Conservation (phyloP, 2,329 filamentous ascomycete genomes). For the Stenocarpella maydis region DNA sequence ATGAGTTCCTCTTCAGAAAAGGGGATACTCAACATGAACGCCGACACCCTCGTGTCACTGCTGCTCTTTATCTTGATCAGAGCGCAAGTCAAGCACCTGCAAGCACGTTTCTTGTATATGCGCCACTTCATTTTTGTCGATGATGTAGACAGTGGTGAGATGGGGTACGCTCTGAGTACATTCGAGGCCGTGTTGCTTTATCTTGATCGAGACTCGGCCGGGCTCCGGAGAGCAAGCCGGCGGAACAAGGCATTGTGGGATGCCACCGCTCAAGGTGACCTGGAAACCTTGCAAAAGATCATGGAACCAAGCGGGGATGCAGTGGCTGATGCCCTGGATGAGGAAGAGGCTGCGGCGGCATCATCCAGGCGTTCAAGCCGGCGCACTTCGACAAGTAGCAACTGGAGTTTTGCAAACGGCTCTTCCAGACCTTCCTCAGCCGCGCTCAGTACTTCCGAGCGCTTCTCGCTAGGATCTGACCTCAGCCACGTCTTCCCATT, state of each 20-base stretch:
- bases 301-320: constrained; percentile 74
- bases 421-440: constrained; percentile 48
- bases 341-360: constrained; percentile 47
- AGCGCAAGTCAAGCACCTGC: constrained; percentile 85
- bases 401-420: constrained; percentile 57
- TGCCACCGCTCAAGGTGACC: constrained; percentile 78
- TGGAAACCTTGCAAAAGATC: constrained; percentile 78
- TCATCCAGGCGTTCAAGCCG: constrained; percentile 51
- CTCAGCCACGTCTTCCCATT: constrained; percentile 93
- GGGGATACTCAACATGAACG: constrained; percentile 71
- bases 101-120: constrained; percentile 92
- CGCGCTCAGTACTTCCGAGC: constrained; percentile 53
- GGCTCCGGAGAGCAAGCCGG: constrained; percentile 82
- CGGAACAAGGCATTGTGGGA: constrained; percentile 90
- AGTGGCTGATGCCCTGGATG: constrained; percentile 53
- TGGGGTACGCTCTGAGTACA: constrained; percentile 95
- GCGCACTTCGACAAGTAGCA: constrained; percentile 52
- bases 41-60: constrained; percentile 91
- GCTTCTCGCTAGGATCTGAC: constrained; percentile 63
- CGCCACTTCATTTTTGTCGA: constrained; percentile 98
- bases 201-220: constrained; percentile 81
- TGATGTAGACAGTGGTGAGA: constrained; percentile 94
- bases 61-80: constrained; percentile 92
- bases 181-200: constrained; percentile 95
- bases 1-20: constrained; percentile 56